phyloP scores from a whole-genome alignment of 305 asterid species.

The Coffea humblotiana region DNA sequence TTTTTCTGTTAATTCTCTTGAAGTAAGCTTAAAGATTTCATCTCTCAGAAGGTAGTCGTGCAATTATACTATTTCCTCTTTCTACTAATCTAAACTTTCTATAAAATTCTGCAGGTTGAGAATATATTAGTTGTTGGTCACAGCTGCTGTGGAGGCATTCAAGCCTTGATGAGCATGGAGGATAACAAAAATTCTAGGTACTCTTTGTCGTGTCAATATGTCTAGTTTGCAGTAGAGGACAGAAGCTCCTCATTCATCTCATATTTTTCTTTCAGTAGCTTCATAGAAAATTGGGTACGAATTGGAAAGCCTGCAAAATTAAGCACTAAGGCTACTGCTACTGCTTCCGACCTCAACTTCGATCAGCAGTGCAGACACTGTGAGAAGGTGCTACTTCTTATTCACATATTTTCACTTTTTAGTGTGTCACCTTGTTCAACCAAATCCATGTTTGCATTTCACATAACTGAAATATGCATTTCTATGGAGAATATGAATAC shows the following conservation, averaged over 20 bases:
- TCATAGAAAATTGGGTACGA: conserved; percentile 75
- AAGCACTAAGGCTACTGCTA: conserved; percentile 65
- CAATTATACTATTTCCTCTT: background rate
- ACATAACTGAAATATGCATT: background rate
- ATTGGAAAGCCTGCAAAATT: conserved; percentile 64
- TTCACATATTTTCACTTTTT: background rate
- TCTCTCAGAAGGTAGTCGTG: background rate
- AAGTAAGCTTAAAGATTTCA: conserved; percentile 44
- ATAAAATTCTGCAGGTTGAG: conserved; percentile 58
- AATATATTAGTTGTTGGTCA: conserved; percentile 85
- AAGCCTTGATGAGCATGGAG: conserved; percentile 86
- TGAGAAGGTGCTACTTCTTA: conserved; percentile 62
- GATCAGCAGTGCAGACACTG: conserved; percentile 96
- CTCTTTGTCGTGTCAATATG: background rate
- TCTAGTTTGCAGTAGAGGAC: background rate
- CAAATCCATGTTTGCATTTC: background rate
- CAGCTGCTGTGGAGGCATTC: conserved; percentile 97
- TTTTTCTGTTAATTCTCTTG: conserved; percentile 88
- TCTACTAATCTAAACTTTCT: background rate
- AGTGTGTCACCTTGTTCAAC: background rate
- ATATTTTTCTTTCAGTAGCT: conserved; percentile 56
- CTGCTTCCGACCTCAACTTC: conserved; percentile 70
- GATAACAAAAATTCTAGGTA: conserved; percentile 70
- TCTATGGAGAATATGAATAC: background rate
- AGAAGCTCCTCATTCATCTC: conserved; percentile 23